Evolutionary conservation across 352 stramenopile species (phyloP).

Genomic region (Phytophthora foliorum): DNA sequence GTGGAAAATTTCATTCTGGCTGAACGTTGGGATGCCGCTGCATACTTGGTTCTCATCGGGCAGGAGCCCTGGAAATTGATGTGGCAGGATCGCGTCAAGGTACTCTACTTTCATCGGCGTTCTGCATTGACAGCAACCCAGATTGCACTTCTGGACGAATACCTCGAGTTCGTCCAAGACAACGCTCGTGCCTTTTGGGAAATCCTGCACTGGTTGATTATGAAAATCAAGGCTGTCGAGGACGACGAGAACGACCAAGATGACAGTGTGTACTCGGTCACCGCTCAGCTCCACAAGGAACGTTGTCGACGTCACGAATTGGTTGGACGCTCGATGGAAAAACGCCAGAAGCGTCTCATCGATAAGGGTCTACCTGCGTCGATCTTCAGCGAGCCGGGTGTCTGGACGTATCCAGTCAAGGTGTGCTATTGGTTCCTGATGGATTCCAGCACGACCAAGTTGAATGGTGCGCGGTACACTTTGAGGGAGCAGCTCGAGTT

Average conservation of each 20-base stretch:
- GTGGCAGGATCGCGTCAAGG: background rate
- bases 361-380: background rate
- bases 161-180: background rate
- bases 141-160: background rate
- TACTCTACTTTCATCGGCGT: conserved; percentile 3
- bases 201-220: background rate
- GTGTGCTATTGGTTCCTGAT: background rate
- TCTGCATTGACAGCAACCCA: background rate
- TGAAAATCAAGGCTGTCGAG: background rate
- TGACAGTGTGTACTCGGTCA: background rate
- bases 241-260: background rate
- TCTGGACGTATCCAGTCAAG: conserved; percentile 3
- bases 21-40: background rate
- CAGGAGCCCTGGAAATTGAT: background rate
- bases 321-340: background rate
- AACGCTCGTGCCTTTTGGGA: conserved; percentile 9
- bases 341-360: background rate
- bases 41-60: too few relatives aligned
- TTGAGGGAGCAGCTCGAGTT: background rate
- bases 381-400: background rate
- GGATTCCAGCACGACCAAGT: too few relatives aligned
- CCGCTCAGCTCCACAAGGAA: background rate
- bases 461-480: too few relatives aligned
- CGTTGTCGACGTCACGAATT: too few relatives aligned
- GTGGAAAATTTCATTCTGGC: background rate